Conservation (phyloP, 352 stramenopile species). For the Pythium chondricola region DNA sequence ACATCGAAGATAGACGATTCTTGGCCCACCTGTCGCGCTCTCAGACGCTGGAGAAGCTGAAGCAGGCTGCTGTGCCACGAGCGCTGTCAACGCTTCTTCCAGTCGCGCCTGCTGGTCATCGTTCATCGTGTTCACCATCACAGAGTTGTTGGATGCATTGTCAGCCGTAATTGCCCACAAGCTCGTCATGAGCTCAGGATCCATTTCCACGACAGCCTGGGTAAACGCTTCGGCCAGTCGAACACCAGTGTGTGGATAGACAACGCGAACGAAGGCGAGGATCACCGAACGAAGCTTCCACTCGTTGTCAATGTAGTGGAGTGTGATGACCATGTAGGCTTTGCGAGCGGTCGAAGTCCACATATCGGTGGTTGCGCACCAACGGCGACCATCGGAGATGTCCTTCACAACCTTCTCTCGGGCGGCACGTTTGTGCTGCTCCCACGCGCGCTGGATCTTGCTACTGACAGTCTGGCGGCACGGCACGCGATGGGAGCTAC, state of each 20-base stretch:
- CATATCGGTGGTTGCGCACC: constrained; percentile 8
- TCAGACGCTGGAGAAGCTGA: too few species aligned
- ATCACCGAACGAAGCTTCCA: constrained; percentile 12
- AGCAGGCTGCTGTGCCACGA: too few species aligned
- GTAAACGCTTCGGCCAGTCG: not conserved
- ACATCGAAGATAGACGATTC: not conserved
- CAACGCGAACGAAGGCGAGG: constrained; percentile 13
- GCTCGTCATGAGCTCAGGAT: not conserved
- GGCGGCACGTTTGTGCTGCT: not conserved
- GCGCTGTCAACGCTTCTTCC: too few species aligned
- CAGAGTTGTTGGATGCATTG: constrained; percentile 3
- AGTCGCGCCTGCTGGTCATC: too few species aligned
- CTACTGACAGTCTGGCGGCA: not conserved
- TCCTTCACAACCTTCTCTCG: not conserved
- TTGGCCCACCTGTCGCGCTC: not conserved
- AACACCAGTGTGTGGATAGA: constrained; percentile 9
- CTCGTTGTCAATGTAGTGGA: constrained; percentile 15
- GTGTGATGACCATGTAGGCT: constrained; percentile 16
- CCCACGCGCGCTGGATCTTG: not conserved
- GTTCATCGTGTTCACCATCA: not conserved
- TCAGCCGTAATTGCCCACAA: constrained; percentile 1
- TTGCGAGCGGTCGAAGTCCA: constrained; percentile 15
- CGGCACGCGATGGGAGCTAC: not conserved
- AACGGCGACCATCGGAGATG: not conserved
- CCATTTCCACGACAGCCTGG: not conserved